Percentiles rank a stretch among this genome's conserved stretches.
These are phyloP conservation scores for Teunomyces funiuensis DNA, from an alignment of 805 yeast species.

Conservation along the genomic window DNA sequence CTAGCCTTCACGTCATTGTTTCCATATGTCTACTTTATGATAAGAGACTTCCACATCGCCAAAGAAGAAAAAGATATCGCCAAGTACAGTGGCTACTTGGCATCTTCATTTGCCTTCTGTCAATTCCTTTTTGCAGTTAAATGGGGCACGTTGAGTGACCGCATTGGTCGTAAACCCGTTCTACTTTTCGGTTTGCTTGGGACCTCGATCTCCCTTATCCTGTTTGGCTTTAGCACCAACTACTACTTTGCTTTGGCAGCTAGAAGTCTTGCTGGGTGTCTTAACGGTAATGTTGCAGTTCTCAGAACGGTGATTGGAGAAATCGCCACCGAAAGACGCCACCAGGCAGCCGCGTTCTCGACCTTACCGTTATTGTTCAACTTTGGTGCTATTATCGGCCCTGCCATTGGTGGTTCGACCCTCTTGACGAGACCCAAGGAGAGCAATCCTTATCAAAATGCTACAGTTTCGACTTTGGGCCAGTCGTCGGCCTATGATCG, in stretches of 20 bases:
- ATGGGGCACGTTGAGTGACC: conserved; percentile 32
- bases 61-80: conserved; percentile 19
- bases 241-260: conserved; percentile 30
- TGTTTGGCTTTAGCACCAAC: conserved; percentile 30
- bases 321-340: conserved; percentile 28
- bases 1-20: conserved; percentile 14
- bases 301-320: conserved; percentile 33
- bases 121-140: conserved; percentile 25
- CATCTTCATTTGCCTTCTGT: conserved; percentile 22
- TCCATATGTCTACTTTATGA: conserved; percentile 18
- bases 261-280: conserved; percentile 26
- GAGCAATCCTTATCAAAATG: conserved; percentile 16
- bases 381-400: conserved; percentile 32
- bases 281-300: conserved; percentile 34
- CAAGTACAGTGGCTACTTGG: conserved; percentile 20
- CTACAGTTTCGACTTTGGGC: conserved; percentile 2
- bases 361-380: conserved; percentile 33
- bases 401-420: conserved; percentile 31
- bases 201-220: conserved; percentile 20
- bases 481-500: conserved; percentile 18
- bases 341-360: conserved; percentile 32
- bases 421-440: conserved; percentile 27
- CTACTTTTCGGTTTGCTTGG: conserved; percentile 28
- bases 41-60: conserved; percentile 23
- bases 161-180: conserved; percentile 30